phyloP scores from a whole-genome alignment of 2,329 filamentous ascomycete genomes.

The Trichoderma semiorbis region DNA sequence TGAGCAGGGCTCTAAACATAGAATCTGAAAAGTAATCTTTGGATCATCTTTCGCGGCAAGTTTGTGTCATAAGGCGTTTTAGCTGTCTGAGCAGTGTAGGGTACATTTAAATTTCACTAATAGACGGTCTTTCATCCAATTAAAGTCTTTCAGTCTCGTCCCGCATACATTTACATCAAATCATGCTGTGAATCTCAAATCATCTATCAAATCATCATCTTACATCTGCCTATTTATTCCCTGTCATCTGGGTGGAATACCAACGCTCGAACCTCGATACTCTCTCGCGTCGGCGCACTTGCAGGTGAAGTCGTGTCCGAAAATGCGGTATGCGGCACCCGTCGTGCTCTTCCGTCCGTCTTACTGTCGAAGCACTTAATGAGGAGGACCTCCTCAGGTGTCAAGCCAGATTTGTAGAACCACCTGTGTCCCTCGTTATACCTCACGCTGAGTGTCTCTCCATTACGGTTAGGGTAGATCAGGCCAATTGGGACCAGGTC shows the following conservation, averaged over 20 bases:
- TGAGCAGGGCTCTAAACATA: neutral
- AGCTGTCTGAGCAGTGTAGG: neutral
- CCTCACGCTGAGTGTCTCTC: constrained; percentile 48
- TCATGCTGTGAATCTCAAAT: neutral
- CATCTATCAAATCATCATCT: neutral
- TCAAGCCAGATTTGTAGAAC: constrained; percentile 51
- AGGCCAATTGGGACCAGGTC: constrained; percentile 48
- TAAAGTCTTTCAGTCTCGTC: neutral
- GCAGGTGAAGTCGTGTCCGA: constrained; percentile 39
- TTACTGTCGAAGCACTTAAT: constrained; percentile 63
- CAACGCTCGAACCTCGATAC: constrained; percentile 54
- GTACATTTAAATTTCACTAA: neutral
- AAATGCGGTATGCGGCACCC: constrained; percentile 57
- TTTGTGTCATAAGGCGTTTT: neutral
- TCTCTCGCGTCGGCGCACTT: constrained; percentile 51
- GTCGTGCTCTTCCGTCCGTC: constrained; percentile 49
- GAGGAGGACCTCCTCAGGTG: constrained; percentile 51
- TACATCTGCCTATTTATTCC: constrained; percentile 28
- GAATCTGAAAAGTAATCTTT: neutral
- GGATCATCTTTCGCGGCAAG: neutral
- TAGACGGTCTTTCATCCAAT: neutral
- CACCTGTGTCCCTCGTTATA: constrained; percentile 44
- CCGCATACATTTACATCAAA: neutral
- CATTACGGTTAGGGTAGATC: constrained; percentile 49
- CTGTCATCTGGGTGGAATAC: constrained; percentile 47